These are phyloP conservation scores for Remersonia thermophila DNA, from an alignment of 2,329 filamentous ascomycete species.

Conservation along the genomic window DNA sequence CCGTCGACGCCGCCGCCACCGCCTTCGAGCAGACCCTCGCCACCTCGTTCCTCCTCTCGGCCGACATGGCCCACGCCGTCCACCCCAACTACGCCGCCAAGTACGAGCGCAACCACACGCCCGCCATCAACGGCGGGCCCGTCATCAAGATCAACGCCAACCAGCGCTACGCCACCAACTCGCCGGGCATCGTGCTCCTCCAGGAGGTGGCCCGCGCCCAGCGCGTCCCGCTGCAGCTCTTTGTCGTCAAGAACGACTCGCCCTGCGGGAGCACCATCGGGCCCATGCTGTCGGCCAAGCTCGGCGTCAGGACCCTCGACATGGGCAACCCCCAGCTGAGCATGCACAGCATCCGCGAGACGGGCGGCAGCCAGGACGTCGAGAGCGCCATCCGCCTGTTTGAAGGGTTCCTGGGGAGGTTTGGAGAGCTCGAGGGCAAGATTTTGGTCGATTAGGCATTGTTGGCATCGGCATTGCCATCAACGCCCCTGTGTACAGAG, in stretches of 20 bases:
- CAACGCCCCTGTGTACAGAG: no score
- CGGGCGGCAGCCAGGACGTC: slow-evolving; percentile 76
- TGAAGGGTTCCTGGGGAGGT: slow-evolving; percentile 74
- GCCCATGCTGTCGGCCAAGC: slow-evolving; percentile 80
- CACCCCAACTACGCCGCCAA: slow-evolving; percentile 91
- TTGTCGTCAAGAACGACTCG: slow-evolving; percentile 92
- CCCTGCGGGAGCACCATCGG: slow-evolving; percentile 94
- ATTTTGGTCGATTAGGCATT: slow-evolving; percentile 76
- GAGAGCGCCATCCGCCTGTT: slow-evolving; percentile 78
- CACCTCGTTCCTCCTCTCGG: slow-evolving; percentile 85
- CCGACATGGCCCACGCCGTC: slow-evolving; percentile 94
- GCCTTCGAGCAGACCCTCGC: slow-evolving; percentile 89
- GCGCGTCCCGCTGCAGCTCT: slow-evolving; percentile 81
- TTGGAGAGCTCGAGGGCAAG: slow-evolving; percentile 67
- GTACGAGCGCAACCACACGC: slow-evolving; percentile 82
- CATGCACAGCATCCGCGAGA: slow-evolving; percentile 97
- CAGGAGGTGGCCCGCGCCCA: slow-evolving; percentile 69
- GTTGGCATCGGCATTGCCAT: no score
- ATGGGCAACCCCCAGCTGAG: slow-evolving; percentile 86
- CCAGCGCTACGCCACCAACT: slow-evolving; percentile 91
- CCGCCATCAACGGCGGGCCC: slow-evolving; percentile 90
- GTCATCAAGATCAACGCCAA: slow-evolving; percentile 99
- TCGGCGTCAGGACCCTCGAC: slow-evolving; percentile 83
- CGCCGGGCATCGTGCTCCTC: slow-evolving; percentile 82
- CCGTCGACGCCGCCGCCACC: slow-evolving; percentile 44